phyloP scores from a whole-genome alignment of 345 rosid species.

The Bruguiera sexangula region DNA sequence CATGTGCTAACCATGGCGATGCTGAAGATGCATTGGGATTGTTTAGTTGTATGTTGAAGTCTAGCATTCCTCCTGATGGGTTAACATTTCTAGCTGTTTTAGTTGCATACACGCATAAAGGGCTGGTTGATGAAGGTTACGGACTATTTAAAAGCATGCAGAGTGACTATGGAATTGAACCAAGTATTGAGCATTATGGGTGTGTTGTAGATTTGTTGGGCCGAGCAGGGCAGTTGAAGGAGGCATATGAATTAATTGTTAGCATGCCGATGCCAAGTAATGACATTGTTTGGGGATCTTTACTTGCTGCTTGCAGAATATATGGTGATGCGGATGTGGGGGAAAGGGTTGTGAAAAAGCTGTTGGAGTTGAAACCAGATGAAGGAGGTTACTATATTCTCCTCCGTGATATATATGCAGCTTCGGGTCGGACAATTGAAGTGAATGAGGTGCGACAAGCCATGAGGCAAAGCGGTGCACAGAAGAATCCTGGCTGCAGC shows the following conservation, averaged over 20 bases:
- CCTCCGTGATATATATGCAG: conserved; percentile 12
- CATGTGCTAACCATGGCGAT: conserved; percentile 28
- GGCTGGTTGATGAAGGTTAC: conserved; percentile 35
- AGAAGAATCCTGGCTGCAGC: conserved; percentile 16
- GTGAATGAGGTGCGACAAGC: conserved; percentile 6
- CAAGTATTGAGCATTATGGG: conserved; percentile 20
- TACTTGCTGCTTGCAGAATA: conserved; percentile 17
- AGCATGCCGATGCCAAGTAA: conserved; percentile 14
- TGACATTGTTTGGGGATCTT: conserved; percentile 20
- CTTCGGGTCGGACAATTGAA: conserved; percentile 14
- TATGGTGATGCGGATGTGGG: conserved; percentile 14
- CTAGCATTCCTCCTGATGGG: conserved; percentile 25
- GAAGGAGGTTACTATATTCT: conserved; percentile 16
- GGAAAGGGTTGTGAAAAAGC: conserved; percentile 19
- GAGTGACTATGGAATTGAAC: conserved; percentile 15
- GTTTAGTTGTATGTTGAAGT: conserved; percentile 22
- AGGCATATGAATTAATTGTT: conserved; percentile 14
- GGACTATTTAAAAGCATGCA: conserved; percentile 21
- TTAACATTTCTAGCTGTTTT: conserved; percentile 28
- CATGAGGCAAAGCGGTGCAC: conserved; percentile 4
- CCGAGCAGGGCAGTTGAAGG: conserved; percentile 17
- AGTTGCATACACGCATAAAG: conserved; percentile 22
- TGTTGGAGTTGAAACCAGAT: conserved; percentile 17
- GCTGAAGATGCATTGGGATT: conserved; percentile 19
- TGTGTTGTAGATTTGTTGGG: conserved; percentile 20